Percentiles rank a stretch among this genome's conserved stretches.
Evolutionary conservation across 2,329 filamentous ascomycete species (phyloP).

Genomic region (Fusarium dlaminii): DNA sequence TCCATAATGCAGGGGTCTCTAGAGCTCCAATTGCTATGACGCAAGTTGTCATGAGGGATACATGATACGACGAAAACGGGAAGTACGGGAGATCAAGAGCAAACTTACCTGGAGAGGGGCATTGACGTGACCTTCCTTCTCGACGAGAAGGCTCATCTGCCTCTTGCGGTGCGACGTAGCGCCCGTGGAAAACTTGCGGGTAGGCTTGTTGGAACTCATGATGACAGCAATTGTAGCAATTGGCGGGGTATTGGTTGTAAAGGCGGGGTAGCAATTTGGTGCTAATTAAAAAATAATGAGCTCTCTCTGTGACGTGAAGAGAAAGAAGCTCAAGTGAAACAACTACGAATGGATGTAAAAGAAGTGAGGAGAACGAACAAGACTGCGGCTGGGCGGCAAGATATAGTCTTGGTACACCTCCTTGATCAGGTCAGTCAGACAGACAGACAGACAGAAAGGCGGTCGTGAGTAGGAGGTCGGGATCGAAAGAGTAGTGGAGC

Average conservation of each 20-base stretch:
- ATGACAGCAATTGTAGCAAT: conserved; percentile 25
- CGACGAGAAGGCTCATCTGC: conserved; percentile 56
- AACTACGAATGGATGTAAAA: conserved; percentile 20
- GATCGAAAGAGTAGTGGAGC: conserved; percentile 43
- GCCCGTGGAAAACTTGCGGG: conserved; percentile 56
- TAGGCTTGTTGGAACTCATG: conserved; percentile 40
- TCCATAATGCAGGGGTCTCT: not conserved
- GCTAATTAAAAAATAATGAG: not conserved
- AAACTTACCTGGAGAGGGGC: conserved; percentile 56
- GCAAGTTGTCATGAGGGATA: conserved; percentile 33
- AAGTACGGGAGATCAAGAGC: not conserved
- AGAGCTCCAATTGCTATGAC: conserved; percentile 2
- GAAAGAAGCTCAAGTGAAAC: conserved; percentile 3
- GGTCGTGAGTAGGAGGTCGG: conserved; percentile 38
- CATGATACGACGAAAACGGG: not conserved
- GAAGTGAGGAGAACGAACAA: conserved; percentile 5
- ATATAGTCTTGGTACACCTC: conserved; percentile 35
- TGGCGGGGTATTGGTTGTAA: conserved; percentile 19
- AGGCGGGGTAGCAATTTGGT: conserved; percentile 21
- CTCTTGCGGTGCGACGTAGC: conserved; percentile 58
- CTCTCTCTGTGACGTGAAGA: conserved; percentile 13
- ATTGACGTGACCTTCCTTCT: conserved; percentile 55
- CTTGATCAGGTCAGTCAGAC: conserved; percentile 38
- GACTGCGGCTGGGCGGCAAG: conserved; percentile 24
- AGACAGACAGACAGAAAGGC: conserved; percentile 37